Evolutionary conservation across 2,329 filamentous ascomycete species (phyloP).

Genomic region (Juglanconis sp.): DNA sequence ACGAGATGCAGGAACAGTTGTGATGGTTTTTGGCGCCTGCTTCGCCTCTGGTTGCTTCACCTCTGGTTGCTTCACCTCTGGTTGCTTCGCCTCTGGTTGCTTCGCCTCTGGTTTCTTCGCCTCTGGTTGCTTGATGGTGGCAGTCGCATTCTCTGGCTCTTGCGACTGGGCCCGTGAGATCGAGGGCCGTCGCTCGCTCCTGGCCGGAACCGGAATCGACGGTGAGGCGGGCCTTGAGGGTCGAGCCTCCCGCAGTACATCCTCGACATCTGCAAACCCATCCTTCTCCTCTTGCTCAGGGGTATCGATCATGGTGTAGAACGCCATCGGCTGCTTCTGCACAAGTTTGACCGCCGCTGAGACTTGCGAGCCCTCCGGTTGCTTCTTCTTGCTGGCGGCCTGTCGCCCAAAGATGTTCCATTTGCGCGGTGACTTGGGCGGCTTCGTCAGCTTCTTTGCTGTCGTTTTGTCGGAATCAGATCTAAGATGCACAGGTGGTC

Average conservation of each 20-base stretch:
- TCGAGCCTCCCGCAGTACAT: conserved; percentile 50
- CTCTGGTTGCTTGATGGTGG: not conserved
- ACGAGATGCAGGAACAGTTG: not conserved
- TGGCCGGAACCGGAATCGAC: conserved; percentile 1
- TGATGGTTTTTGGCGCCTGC: conserved; percentile 1
- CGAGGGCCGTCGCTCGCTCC: not conserved
- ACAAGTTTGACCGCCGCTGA: conserved; percentile 47
- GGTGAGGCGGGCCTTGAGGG: conserved; percentile 25
- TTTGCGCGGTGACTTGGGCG: conserved; percentile 52
- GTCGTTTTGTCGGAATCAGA: conserved; percentile 25
- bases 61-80: no score
- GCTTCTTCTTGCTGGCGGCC: conserved; percentile 35
- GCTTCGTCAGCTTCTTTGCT: conserved; percentile 56
- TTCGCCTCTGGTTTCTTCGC: not conserved
- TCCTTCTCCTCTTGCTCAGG: conserved; percentile 46
- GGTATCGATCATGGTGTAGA: conserved; percentile 61
- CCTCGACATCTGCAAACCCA: conserved; percentile 39
- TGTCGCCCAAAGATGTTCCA: conserved; percentile 62
- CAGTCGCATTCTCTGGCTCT: not conserved
- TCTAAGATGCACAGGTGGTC: conserved; percentile 32
- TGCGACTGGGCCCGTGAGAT: not conserved
- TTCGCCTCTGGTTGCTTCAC: not conserved
- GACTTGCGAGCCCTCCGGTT: conserved; percentile 36
- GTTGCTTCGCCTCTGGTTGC: not conserved
- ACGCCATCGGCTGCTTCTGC: conserved; percentile 52